Base-by-base conservation (phyloP, 208 protist species). In the Trypanosoma rangeli region DNA sequence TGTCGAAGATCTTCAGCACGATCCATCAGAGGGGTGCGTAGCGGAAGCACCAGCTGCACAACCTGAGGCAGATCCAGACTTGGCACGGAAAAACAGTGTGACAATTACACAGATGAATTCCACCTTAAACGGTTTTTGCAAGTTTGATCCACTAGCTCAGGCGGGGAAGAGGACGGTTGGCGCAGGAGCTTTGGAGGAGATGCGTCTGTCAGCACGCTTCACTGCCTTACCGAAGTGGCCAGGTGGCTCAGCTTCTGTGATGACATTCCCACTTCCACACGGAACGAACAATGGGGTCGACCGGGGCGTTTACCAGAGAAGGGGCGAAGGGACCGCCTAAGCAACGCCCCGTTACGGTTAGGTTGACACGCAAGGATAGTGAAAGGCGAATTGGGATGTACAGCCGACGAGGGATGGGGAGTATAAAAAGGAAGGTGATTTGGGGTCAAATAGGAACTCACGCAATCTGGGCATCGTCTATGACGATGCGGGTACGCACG, bases 341-440 rank as follows among this genome's bases (percentile, higher is more conserved):
- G 15, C 42, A 10, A 46, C 15, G 5, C 1, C 13, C 42, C 42
- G 24, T 68, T 35, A 39, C 71, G 16, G 42, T 44, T 55, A 78
- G 78, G 55, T 66, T 75, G 31, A 60, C 63, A 22, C 84, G 84
- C 61, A 88, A 88, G 64, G 60, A 49, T 9, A 89, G 83, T 60
- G 74, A 85, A 67, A 93, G 90, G 76, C 76, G 84, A 1, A 80
- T 93, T 22, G 87, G 63, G 87, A 90, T 71, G 81, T 83, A n/a
- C 75, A 83, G 48, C 79, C 70, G 0, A 46, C 74, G 15, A 5
- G 39, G 37, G 70, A 63, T 50, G 57, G 76, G 74, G 74, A 86
- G 62, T 93, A 93, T 73, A 89, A 90, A 73, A 86, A 88, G 73
- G 84, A 90, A 5, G 83, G 82, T 56, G 84, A 90, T 48, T 70